Conservation (phyloP, 345 rosid species). For the Clarkia xantiana region DNA sequence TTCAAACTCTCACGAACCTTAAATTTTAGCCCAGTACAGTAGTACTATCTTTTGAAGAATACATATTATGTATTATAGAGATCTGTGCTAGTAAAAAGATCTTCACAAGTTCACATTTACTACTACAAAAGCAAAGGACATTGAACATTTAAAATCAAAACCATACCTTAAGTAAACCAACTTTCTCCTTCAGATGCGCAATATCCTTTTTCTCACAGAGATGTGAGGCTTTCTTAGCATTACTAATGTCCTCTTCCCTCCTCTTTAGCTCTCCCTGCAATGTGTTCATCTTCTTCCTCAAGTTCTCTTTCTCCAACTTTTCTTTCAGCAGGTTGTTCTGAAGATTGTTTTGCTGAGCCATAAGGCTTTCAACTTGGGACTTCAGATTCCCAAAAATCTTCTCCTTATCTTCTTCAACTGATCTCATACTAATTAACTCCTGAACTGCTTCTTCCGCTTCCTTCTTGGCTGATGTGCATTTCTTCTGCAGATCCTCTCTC, state of each 20-base stretch:
- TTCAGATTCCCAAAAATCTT: conserved; percentile 24
- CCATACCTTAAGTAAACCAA: conserved; percentile 15
- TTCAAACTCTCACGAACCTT: background rate
- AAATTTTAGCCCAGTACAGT: no score
- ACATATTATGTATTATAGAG: no score
- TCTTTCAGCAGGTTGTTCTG: conserved; percentile 34
- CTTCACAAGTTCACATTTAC: no score
- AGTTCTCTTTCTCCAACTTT: conserved; percentile 45
- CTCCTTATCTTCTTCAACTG: conserved; percentile 45
- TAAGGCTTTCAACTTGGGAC: conserved; percentile 37
- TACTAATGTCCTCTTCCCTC: conserved; percentile 32
- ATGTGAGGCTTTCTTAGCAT: conserved; percentile 6
- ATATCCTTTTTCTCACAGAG: conserved; percentile 6
- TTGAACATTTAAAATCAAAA: background rate
- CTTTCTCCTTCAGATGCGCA: conserved; percentile 12
- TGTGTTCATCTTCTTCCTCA: conserved; percentile 34
- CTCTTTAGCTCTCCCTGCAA: conserved; percentile 34
- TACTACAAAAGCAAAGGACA: background rate
- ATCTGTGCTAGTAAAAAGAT: no score
- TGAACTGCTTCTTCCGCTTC: conserved; percentile 36
- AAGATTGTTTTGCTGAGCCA: conserved; percentile 29
- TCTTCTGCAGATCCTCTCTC: conserved; percentile 36
- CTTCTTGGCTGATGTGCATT: conserved; percentile 25
- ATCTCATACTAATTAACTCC: conserved; percentile 30
- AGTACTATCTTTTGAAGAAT: no score